Evolutionary conservation across 2,329 filamentous ascomycete genomes (phyloP).

Genomic region (Sporothrix pseudoabietina): DNA sequence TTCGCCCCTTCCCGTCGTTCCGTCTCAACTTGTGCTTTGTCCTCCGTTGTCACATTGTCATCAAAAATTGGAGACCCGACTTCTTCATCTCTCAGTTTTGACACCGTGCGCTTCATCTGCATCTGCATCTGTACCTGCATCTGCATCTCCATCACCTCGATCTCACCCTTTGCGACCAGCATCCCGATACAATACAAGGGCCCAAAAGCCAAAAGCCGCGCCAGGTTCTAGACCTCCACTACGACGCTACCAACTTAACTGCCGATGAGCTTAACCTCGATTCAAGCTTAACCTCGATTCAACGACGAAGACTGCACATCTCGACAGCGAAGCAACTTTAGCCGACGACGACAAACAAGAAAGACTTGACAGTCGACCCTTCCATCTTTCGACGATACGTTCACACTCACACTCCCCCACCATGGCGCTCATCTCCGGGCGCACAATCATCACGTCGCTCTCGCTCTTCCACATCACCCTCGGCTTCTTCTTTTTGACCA

Average conservation of each 20-base stretch:
- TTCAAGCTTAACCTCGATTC: neutral
- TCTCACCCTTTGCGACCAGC: neutral
- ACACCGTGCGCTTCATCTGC: neutral
- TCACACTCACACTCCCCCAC: slow-evolving; percentile 33
- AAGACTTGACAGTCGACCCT: neutral
- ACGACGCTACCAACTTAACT: slow-evolving; percentile 7
- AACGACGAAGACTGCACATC: neutral
- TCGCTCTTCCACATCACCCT: slow-evolving; percentile 83
- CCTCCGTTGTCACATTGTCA: neutral
- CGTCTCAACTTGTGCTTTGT: neutral
- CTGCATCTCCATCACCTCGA: neutral
- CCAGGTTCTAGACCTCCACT: slow-evolving; percentile 2
- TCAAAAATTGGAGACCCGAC: too few species aligned
- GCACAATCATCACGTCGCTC: slow-evolving; percentile 77
- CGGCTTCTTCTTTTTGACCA: slow-evolving; percentile 79
- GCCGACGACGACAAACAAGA: neutral
- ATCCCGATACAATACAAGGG: neutral
- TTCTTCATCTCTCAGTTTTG: too few species aligned
- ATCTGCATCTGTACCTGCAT: neutral
- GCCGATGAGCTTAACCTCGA: neutral
- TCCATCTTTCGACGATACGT: too few species aligned
- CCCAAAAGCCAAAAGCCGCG: neutral
- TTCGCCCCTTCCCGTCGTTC: neutral
- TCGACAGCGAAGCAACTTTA: neutral
- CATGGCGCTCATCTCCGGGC: slow-evolving; percentile 82